Conservation (phyloP, 2,329 filamentous ascomycete genomes). For the Monilinia laxa region DNA sequence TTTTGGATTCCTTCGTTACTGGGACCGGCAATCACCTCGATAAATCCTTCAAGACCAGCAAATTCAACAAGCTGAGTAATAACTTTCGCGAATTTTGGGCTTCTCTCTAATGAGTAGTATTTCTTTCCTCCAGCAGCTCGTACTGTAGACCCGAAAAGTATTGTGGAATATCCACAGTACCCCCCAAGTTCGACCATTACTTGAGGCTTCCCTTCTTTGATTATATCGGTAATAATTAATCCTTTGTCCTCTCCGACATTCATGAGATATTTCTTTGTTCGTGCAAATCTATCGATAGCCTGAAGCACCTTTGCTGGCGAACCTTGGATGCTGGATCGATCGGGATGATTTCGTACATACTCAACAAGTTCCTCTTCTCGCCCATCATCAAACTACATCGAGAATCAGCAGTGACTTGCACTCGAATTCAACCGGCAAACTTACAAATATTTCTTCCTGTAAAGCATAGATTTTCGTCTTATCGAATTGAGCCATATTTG, state of each 20-base stretch:
- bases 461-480: conserved; percentile 32
- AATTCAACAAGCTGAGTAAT: conserved; percentile 68
- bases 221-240: conserved; percentile 66
- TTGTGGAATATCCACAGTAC: conserved; percentile 79
- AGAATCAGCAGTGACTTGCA: not conserved
- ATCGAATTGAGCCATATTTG: conserved; percentile 31
- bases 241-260: conserved; percentile 77
- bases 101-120: conserved; percentile 72
- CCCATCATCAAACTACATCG: conserved; percentile 61
- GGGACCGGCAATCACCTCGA: conserved; percentile 68
- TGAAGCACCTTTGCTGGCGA: conserved; percentile 63
- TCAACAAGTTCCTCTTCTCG: conserved; percentile 72
- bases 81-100: conserved; percentile 71
- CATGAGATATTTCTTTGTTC: conserved; percentile 71
- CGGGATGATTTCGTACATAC: conserved; percentile 61
- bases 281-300: conserved; percentile 68
- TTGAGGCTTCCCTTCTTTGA: conserved; percentile 63
- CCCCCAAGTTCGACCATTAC: conserved; percentile 77
- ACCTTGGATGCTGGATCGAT: conserved; percentile 62
- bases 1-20: conserved; percentile 64
- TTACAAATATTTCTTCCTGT: conserved; percentile 35
- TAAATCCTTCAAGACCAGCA: conserved; percentile 68
- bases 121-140: conserved; percentile 60
- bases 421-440: conserved; percentile 4
- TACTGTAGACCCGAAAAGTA: conserved; percentile 69